Conservation (phyloP, 495 filamentous ascomycete genomes). For the Cenococcum geophilum region DNA sequence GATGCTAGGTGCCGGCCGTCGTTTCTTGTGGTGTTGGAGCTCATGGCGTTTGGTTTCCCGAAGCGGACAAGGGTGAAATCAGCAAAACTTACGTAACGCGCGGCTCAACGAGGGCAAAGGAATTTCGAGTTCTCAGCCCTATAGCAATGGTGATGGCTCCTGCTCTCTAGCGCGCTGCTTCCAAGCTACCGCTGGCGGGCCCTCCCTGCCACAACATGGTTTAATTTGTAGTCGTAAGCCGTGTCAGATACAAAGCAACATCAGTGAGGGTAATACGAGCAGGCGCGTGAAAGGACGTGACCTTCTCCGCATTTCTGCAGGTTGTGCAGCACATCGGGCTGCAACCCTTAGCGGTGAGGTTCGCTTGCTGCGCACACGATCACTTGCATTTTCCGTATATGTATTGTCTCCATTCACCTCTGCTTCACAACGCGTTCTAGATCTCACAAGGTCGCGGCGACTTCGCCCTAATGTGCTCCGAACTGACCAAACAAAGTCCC, state of each 20-base stretch:
- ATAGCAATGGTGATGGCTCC: too few species aligned
- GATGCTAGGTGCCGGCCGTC: not conserved
- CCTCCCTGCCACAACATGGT: too few species aligned
- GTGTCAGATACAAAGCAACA: too few species aligned
- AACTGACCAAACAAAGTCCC: not conserved
- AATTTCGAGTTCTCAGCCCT: too few species aligned
- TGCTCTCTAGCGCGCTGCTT: too few species aligned
- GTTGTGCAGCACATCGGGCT: too few species aligned
- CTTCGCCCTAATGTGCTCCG: not conserved
- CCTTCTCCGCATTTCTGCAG: not conserved
- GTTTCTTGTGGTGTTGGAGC: not conserved
- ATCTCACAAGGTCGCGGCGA: not conserved
- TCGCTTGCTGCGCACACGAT: not conserved
- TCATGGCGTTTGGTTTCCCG: not conserved
- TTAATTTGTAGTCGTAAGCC: too few species aligned
- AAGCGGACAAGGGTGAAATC: not conserved
- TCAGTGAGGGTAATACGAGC: too few species aligned
- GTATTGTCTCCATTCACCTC: not conserved
- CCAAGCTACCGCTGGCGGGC: too few species aligned
- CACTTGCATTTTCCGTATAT: not conserved
- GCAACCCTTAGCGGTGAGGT: not conserved
- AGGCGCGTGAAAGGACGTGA: not conserved
- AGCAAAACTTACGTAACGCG: not conserved
- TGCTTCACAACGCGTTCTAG: not conserved
- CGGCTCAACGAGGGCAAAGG: too few species aligned